Base-by-base conservation (phyloP, 2,329 filamentous ascomycete species). In the Alternaria brassicicola region DNA sequence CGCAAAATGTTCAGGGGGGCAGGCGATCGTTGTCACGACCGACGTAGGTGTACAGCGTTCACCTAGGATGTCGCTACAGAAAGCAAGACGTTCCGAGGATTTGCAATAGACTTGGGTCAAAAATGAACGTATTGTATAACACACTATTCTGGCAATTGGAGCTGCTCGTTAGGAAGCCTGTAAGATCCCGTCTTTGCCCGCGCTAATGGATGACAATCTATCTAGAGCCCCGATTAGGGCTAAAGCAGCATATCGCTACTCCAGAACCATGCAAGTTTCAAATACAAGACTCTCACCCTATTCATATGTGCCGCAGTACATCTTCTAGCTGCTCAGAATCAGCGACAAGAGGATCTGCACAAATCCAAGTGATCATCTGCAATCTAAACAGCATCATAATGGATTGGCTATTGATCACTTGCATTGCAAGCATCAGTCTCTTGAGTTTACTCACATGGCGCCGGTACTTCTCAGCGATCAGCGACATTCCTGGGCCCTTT, bases 401-500 rank as follows among this genome's bases (percentile, higher is more conserved):
- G 48, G 5, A 8, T 4, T 51, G 36, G 48, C 17, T 31, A 12
- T 38, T 25, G 0, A 8, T 30, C 8, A 30, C 2, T 13, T 17
- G 23, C 1, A 6, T 41, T 35, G 26, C 6, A n/a, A 4, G n/a
- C 26, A 6, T 52, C 17, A 4, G 39, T 10, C 35, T 56, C 7
- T 28, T 45, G 7, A 52, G 25, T 26, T 21, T 51, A 1, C 30
- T 56, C 17, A 23, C 10, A 41, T 50, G 43, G 41, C 55, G 72
- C 68, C 78, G 87, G 82, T 82, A 85, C 81, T 67, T 75, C 36
- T 78, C 77, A 1, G 69, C 79, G 0, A 72, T 81, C 55, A 67
- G 74, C 47, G 72, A 80, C 43, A 73, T 81, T 12, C 79, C 80
- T 0, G 80, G 80, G 1, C 80, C 79, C 0, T 78, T 78, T 30